A percentile compares a stretch with the other conserved stretches of the same genome.
These are phyloP conservation scores for Psilocybe sp. DNA, from an alignment of 768 basidiomycete species.

Conservation along the genomic window DNA sequence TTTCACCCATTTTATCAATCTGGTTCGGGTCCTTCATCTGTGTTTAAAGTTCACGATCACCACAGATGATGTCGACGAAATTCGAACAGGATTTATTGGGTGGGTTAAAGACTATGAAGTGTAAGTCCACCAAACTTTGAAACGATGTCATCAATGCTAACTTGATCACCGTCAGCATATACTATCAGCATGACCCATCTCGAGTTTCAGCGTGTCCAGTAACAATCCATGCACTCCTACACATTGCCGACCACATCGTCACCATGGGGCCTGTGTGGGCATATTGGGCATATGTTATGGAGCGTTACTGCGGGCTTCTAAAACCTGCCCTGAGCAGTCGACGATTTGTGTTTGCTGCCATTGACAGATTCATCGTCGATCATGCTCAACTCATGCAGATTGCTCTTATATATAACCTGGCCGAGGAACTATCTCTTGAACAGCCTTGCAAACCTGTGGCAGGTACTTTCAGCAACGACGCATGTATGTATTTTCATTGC, in stretches of 20 bases:
- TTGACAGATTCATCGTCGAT: slow-evolving; percentile 25
- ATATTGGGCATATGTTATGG: slow-evolving; percentile 38
- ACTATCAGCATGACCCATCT: slow-evolving; percentile 23
- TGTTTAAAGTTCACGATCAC: slow-evolving; percentile 36
- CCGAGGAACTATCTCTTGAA: slow-evolving; percentile 19
- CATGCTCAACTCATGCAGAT: slow-evolving; percentile 31
- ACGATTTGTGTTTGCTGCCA: slow-evolving; percentile 26
- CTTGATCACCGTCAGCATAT: slow-evolving; percentile 17
- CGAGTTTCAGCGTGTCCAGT: slow-evolving; percentile 26
- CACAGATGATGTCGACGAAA: slow-evolving; percentile 17
- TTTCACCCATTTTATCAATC: slow-evolving; percentile 39
- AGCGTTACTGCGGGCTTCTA: slow-evolving; percentile 32
- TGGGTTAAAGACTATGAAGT: slow-evolving; percentile 39
- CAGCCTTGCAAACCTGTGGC: neutral
- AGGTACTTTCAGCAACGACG: slow-evolving; percentile 1
- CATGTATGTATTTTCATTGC: slow-evolving; percentile 6
- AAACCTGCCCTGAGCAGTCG: slow-evolving; percentile 23
- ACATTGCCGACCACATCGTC: slow-evolving; percentile 19
- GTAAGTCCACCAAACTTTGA: slow-evolving; percentile 18
- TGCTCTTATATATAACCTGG: slow-evolving; percentile 21
- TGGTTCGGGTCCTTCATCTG: slow-evolving; percentile 32
- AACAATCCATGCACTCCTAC: slow-evolving; percentile 27
- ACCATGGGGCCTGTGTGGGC: slow-evolving; percentile 33
- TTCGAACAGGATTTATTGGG: slow-evolving; percentile 25
- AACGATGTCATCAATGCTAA: neutral